Percentiles rank a stretch among this genome's conserved stretches.
These are phyloP conservation scores for Lodderomyces theae DNA, from an alignment of 1,139 yeast species.

Conservation along the genomic window DNA sequence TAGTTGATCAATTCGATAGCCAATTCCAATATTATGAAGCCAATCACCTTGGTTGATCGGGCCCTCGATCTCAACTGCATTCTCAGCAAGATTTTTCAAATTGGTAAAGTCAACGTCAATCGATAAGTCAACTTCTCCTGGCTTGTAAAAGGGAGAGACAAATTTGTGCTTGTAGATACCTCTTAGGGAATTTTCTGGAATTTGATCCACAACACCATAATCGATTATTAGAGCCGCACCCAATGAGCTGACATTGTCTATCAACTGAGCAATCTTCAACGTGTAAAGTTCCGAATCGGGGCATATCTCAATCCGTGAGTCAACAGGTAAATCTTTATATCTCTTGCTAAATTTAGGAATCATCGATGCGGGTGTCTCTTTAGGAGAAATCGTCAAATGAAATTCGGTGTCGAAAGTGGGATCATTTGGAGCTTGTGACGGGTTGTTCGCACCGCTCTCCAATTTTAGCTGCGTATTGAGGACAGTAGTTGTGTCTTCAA, in stretches of 20 bases:
- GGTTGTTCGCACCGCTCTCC: slow-evolving; percentile 15
- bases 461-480: slow-evolving; percentile 38
- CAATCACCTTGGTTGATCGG: slow-evolving; percentile 80
- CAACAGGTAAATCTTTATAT: slow-evolving; percentile 52
- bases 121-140: slow-evolving; percentile 81
- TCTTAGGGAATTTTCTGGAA: slow-evolving; percentile 60
- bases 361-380: slow-evolving; percentile 62
- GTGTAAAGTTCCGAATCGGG: slow-evolving; percentile 66
- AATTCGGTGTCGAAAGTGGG: slow-evolving; percentile 39
- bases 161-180: slow-evolving; percentile 73
- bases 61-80: slow-evolving; percentile 38
- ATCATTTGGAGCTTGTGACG: slow-evolving; percentile 5
- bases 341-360: slow-evolving; percentile 55
- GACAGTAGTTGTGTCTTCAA: slow-evolving; percentile 49
- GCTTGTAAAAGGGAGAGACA: slow-evolving; percentile 71
- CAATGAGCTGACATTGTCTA: slow-evolving; percentile 24
- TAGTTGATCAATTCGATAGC: slow-evolving; percentile 61
- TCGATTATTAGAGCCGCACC: slow-evolving; percentile 79
- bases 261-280: slow-evolving; percentile 43
- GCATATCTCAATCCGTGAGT: slow-evolving; percentile 67
- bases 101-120: slow-evolving; percentile 80
- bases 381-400: slow-evolving; percentile 57
- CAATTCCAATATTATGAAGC: slow-evolving; percentile 75
- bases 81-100: slow-evolving; percentile 23
- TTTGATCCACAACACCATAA: slow-evolving; percentile 62